phyloP scores from a whole-genome alignment of 495 filamentous ascomycete species.

The Neurospora terricola region DNA sequence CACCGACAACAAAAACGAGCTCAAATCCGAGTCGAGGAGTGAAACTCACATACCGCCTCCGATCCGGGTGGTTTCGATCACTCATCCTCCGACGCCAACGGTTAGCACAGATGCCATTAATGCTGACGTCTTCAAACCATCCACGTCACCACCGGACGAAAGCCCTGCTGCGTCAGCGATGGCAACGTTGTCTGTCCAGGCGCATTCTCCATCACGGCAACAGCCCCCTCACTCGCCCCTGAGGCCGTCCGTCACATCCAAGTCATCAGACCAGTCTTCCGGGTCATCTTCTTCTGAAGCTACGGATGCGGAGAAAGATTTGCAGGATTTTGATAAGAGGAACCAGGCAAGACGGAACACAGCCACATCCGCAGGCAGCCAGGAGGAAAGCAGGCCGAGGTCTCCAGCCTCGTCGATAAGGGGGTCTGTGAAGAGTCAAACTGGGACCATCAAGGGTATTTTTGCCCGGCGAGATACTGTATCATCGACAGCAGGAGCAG shows the following conservation, averaged over 20 bases:
- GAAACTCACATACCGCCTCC: conserved; percentile 22
- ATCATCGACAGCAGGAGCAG: conserved; percentile 13
- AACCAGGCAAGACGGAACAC: conserved; percentile 35
- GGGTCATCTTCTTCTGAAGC: conserved; percentile 22
- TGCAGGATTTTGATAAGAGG: conserved; percentile 25
- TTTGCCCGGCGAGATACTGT: conserved; percentile 30
- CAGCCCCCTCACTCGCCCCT: conserved; percentile 39
- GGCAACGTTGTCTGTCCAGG: conserved; percentile 55
- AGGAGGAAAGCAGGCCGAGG: conserved; percentile 13
- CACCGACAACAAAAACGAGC: conserved; percentile 20
- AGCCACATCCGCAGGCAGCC: conserved; percentile 25
- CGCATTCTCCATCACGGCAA: conserved; percentile 44
- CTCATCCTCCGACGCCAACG: conserved; percentile 50
- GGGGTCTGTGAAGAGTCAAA: conserved; percentile 27
- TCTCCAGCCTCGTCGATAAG: conserved; percentile 26
- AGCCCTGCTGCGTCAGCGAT: conserved; percentile 50
- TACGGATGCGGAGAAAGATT: conserved; percentile 25
- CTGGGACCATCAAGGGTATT: conserved; percentile 27
- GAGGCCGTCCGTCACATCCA: conserved; percentile 27
- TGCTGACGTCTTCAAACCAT: conserved; percentile 43
- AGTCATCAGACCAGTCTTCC: conserved; percentile 33
- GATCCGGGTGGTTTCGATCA: conserved; percentile 48
- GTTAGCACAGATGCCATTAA: conserved; percentile 53
- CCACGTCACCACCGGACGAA: conserved; percentile 38
- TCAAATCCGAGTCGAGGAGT: conserved; percentile 16